Evolutionary conservation across 257 asterid species (phyloP).

Genomic region (Agastache rugosa): DNA sequence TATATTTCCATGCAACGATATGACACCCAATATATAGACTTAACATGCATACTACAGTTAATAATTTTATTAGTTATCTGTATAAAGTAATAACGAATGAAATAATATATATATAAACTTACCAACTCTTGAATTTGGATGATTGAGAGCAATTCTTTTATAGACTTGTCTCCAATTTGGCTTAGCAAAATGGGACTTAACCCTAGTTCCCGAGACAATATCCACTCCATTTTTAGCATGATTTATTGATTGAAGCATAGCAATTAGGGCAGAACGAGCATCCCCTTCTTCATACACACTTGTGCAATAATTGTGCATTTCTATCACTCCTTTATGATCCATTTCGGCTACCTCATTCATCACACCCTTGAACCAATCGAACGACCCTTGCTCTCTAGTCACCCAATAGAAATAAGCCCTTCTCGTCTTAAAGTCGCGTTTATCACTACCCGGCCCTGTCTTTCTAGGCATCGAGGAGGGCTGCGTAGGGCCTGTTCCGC

Average conservation of each 20-base stretch:
- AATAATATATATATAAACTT: slow-evolving; percentile 29
- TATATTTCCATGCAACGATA: too few species aligned
- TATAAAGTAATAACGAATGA: not conserved
- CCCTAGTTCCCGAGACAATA: slow-evolving; percentile 81
- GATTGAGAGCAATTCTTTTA: slow-evolving; percentile 75
- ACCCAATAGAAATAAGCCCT: slow-evolving; percentile 94
- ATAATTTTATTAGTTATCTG: too few species aligned
- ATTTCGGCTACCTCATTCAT: slow-evolving; percentile 87
- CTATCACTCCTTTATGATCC: slow-evolving; percentile 73
- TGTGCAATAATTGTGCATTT: slow-evolving; percentile 91
- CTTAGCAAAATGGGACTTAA: slow-evolving; percentile 90
- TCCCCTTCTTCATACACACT: slow-evolving; percentile 92
- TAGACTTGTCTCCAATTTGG: slow-evolving; percentile 85
- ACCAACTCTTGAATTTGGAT: slow-evolving; percentile 70
- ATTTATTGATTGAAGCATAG: slow-evolving; percentile 84
- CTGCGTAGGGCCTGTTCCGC: not conserved
- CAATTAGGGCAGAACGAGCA: slow-evolving; percentile 83
- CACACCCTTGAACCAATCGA: slow-evolving; percentile 89
- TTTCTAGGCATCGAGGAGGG: slow-evolving; percentile 41
- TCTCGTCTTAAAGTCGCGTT: slow-evolving; percentile 59
- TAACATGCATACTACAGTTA: too few species aligned
- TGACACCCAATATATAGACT: too few species aligned
- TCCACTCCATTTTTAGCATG: slow-evolving; percentile 89
- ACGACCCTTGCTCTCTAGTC: slow-evolving; percentile 86
- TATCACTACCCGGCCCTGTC: slow-evolving; percentile 38